Conservation (phyloP, 1,284 basidiomycete species). For the Chalciporus piperatoides region DNA sequence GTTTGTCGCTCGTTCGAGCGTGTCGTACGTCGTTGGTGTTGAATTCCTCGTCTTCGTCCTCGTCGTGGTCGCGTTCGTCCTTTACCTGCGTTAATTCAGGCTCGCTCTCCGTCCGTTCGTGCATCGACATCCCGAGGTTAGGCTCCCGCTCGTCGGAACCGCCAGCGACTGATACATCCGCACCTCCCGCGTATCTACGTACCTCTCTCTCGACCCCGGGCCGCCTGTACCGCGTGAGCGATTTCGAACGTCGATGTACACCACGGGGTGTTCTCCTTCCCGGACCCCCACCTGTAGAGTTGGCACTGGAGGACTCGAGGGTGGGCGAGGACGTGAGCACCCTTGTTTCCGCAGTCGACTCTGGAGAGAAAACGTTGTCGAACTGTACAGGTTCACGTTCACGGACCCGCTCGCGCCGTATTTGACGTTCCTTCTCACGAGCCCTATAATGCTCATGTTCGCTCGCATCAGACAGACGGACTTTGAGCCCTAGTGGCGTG, state of each 20-base stretch:
- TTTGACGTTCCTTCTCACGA: slow-evolving; percentile 20
- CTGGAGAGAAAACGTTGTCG: neutral
- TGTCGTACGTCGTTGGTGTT: neutral
- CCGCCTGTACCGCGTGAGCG: neutral
- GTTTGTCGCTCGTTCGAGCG: neutral
- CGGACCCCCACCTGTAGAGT: neutral
- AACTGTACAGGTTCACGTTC: neutral
- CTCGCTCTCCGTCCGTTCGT: slow-evolving; percentile 1
- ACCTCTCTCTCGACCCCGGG: slow-evolving; percentile 1
- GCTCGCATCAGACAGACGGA: slow-evolving; percentile 29
- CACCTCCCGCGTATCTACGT: neutral
- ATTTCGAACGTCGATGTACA: neutral
- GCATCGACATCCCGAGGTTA: neutral
- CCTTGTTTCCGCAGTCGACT: neutral
- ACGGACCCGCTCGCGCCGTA: slow-evolving; percentile 12
- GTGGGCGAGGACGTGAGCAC: neutral
- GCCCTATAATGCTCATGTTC: slow-evolving; percentile 23
- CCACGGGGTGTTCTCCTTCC: neutral
- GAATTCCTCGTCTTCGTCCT: neutral
- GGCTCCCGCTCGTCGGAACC: neutral
- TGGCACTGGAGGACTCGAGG: too few species aligned
- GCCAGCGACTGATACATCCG: neutral
- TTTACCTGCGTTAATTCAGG: neutral
- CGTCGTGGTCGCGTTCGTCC: neutral
- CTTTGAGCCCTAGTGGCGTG: slow-evolving; percentile 16